Conservation (phyloP, 768 basidiomycete species). For the Serendipita indica region DNA sequence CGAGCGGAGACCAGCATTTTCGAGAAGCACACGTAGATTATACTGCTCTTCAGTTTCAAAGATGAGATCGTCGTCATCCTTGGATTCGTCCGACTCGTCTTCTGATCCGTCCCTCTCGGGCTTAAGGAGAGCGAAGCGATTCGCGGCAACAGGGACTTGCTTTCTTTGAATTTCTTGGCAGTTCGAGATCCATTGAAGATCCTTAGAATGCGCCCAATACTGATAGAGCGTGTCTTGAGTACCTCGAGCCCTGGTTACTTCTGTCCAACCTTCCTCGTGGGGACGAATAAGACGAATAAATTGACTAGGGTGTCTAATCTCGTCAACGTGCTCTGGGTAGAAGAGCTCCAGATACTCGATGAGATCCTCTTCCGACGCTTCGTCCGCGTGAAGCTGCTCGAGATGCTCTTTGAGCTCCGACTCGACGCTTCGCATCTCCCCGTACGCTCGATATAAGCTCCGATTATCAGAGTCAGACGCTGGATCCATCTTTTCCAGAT, state of each 20-base stretch:
- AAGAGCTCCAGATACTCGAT: constrained; percentile 28
- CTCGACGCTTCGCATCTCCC: constrained; percentile 31
- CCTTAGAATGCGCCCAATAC: too few species aligned
- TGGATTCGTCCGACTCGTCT: background rate
- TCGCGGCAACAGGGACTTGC: too few species aligned
- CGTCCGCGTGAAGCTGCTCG: constrained; percentile 25
- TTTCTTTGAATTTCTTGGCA: too few species aligned
- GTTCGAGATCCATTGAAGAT: too few species aligned
- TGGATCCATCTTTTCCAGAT: constrained; percentile 31
- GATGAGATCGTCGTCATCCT: background rate
- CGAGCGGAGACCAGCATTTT: constrained; percentile 15
- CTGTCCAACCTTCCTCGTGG: background rate
- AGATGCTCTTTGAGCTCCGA: constrained; percentile 34
- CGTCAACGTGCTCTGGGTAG: constrained; percentile 35
- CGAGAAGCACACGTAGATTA: background rate
- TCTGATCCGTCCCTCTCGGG: background rate
- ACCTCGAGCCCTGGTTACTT: too few species aligned
- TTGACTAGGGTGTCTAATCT: constrained; percentile 29
- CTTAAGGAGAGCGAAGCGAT: background rate
- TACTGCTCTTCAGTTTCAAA: background rate
- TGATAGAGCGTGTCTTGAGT: too few species aligned
- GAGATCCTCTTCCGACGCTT: constrained; percentile 27
- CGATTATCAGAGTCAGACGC: constrained; percentile 22
- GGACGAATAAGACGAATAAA: constrained; percentile 24
- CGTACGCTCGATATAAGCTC: constrained; percentile 25